These are phyloP conservation scores for Yarrowia alimentaria DNA, from an alignment of 805 yeast genomes.

Conservation along the genomic window DNA sequence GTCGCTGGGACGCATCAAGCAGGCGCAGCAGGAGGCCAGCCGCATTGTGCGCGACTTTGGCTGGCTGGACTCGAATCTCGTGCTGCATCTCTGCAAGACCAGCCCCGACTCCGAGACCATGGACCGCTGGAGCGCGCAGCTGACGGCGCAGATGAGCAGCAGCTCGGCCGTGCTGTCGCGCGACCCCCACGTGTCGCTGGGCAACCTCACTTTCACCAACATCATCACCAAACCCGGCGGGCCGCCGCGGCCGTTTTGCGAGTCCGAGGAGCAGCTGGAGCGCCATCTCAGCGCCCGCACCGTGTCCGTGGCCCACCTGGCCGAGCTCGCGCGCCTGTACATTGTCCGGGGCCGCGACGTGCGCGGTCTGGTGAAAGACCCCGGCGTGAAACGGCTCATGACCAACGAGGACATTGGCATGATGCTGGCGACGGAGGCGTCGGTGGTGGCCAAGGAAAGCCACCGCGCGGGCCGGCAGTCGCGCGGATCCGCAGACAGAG, in stretches of 20 bases:
- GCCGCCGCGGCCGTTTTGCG: conserved; percentile 9
- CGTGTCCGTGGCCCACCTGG: background rate
- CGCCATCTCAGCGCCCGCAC: background rate
- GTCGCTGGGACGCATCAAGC: background rate
- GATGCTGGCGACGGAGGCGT: conserved; percentile 15
- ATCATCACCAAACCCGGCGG: conserved; percentile 20
- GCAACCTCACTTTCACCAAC: conserved; percentile 15
- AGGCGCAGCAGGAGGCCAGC: background rate
- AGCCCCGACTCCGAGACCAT: background rate
- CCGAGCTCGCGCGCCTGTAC: background rate
- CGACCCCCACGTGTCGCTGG: background rate
- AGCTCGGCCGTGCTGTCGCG: background rate
- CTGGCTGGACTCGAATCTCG: conserved; percentile 15
- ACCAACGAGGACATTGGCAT: conserved; percentile 5
- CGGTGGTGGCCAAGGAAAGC: conserved; percentile 2
- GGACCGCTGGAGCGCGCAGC: background rate
- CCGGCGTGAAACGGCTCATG: background rate
- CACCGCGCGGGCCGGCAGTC: no score
- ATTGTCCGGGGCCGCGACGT: background rate
- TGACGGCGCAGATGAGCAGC: conserved; percentile 1
- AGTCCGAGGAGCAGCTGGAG: conserved; percentile 9
- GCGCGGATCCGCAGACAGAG: background rate
- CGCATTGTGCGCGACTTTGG: conserved; percentile 1
- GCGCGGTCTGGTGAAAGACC: background rate
- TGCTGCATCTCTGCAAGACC: conserved; percentile 9